Conservation (phyloP, 202 grass and related monocot species). For the Panicum virgatum region DNA sequence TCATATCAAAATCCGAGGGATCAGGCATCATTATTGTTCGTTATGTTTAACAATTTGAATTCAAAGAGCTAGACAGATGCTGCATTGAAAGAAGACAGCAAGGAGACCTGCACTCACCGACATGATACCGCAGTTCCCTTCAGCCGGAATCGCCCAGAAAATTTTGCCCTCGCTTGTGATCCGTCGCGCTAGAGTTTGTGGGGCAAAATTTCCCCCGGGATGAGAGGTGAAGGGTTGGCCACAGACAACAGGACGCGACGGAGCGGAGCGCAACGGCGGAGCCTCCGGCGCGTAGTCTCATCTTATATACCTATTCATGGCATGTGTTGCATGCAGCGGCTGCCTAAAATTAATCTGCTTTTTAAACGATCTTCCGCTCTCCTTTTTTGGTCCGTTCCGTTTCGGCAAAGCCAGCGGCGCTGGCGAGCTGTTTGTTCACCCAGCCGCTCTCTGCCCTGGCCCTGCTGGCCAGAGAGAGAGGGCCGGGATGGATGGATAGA, state of each 20-base stretch:
- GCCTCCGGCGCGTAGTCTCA: not conserved
- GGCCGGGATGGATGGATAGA: no score
- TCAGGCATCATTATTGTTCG: not conserved
- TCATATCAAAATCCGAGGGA: not conserved
- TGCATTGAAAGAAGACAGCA: not conserved
- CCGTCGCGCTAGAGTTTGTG: not conserved
- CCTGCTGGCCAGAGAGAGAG: not conserved
- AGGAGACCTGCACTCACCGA: constrained; percentile 39
- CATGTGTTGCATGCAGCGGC: constrained; percentile 36
- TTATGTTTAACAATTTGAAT: not conserved
- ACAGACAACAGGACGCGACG: constrained; percentile 29
- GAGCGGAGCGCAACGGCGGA: not conserved
- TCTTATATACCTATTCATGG: constrained; percentile 27
- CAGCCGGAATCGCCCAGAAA: constrained; percentile 13
- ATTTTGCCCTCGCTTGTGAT: constrained; percentile 39
- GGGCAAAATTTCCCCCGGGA: constrained; percentile 52
- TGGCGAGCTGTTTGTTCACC: not conserved
- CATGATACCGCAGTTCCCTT: constrained; percentile 41
- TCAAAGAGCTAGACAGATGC: no score
- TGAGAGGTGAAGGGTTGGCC: constrained; percentile 31
- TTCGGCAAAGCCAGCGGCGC: not conserved
- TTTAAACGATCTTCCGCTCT: not conserved
- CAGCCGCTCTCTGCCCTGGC: not conserved
- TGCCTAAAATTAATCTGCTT: constrained; percentile 44
- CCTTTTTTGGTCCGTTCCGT: not conserved